phyloP scores from a whole-genome alignment of 768 basidiomycete genomes.

The Cystobasidium tubakii region DNA sequence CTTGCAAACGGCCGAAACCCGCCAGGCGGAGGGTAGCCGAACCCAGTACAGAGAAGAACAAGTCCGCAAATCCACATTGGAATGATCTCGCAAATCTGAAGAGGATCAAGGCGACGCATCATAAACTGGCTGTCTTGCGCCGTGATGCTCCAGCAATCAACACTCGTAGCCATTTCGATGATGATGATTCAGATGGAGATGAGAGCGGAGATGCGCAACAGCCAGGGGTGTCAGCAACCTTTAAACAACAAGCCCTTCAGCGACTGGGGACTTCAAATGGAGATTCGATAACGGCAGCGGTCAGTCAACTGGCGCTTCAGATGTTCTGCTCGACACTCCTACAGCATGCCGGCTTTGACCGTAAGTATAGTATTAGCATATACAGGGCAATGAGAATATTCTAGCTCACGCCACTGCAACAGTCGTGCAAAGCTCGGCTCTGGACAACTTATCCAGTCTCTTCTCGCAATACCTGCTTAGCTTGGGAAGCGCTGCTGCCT shows the following conservation, averaged over 20 bases:
- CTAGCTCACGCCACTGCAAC: not conserved
- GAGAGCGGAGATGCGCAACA: not conserved
- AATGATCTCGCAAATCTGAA: not conserved
- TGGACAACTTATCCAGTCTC: conserved; percentile 2
- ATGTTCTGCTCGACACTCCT: conserved; percentile 55
- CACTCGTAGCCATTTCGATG: not conserved
- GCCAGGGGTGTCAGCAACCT: not conserved
- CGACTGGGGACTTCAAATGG: not conserved
- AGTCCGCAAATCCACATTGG: not conserved
- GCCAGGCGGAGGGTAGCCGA: conserved; percentile 48
- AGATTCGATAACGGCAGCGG: not conserved
- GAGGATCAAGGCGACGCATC: conserved; percentile 1
- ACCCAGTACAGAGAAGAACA: not conserved
- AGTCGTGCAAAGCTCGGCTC: conserved; percentile 3
- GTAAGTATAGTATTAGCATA: conserved; percentile 52
- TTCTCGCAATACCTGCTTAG: not conserved
- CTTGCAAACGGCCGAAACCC: conserved; percentile 21
- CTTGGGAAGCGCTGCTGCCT: not conserved
- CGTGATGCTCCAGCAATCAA: not conserved
- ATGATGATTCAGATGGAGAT: not conserved
- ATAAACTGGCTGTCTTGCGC: not conserved
- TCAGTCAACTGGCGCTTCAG: conserved; percentile 16
- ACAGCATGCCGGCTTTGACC: conserved; percentile 89
- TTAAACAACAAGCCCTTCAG: not conserved
- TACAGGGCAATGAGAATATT: no score